Base-by-base conservation (phyloP, 2,329 filamentous ascomycete species). In the Xylariaceae sp. region DNA sequence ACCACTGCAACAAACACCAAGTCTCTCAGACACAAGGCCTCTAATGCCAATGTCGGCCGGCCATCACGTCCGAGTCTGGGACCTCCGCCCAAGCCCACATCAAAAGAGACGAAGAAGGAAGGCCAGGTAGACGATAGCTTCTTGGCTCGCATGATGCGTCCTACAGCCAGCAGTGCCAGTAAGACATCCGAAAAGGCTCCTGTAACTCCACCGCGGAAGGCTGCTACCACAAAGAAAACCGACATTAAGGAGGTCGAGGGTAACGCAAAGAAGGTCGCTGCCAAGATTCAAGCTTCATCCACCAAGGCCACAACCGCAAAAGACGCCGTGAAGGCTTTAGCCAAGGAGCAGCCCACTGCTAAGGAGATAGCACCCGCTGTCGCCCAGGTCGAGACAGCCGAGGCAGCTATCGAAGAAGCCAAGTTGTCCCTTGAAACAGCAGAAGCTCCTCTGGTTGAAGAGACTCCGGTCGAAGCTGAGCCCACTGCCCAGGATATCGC, bases 121-220 rank as follows among this genome's bases (percentile, higher is more conserved):
- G 75, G 73, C 42, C 77, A 78, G 15, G 74, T 86, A 1, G 85
- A 89, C 55, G 84, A 88, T 56, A 70, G 82, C 12, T 91, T 91
- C 68, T 71, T 91, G 22, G 86, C 86, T n/a, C 81, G 87, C 45
- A 90, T 91, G 87, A 90, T 86, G 82, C 76, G 87, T 38, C 87
- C 87, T 2, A 91, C 87, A 0, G 80, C 85, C 40, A 75, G 81
- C 41, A 89, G 84, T 5, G 77, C 84, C 9, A 83, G 76, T 55
- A 90, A 89, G 69, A 78, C 79, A 0, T 72, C 80, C 2, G 85
- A 88, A 5, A 89, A 87, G 69, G 65, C 65, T 1, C 69, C 74
- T 2, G 56, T 69, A 0, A 78, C 78, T 0, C 77, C 79, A 2
- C 77, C 78, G 0, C 69, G 72, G 49, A 78, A 71, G 55, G 54